Evolutionary conservation across 169 alveolate species (phyloP), one percentile per base, ranked within the genome.

Genomic region (Eimeria falciformis): DNA sequence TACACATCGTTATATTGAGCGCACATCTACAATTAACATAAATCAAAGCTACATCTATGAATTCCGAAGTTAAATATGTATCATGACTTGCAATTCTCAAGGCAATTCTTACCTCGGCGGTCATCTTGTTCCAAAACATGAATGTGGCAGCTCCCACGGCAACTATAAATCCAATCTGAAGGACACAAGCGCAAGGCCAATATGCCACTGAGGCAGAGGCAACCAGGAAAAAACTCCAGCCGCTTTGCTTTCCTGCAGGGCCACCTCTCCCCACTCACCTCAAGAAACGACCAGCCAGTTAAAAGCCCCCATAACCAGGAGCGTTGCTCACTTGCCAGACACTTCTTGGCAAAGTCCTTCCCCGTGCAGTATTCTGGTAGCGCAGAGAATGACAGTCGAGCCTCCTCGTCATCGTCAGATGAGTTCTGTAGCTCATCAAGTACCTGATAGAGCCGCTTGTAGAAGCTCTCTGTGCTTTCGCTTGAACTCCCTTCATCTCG

Each of bases 331-430:
- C 87, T 78, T 18, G 87, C 69, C 17, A 78, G 71, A 25, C 87
- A 78, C 71, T 37, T 23, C 69, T 33, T 78, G n/a, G 87, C 87
- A 18, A 78, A 78, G 14, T 78, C 69, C 50, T 78, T 65, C 9
- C 87, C 87, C 17, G 87, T n/a, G 69, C 87, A 78, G 47, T 78
- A 78, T 27, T 78, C 69, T 5, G 87, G 87, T 50, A 78, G 87
- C 47, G 40, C 71, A 21, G 87, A 78, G 27, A 78, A 78, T 7
- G 87, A 37, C 40, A 78, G 21, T 46, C 27, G 56, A 14, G 50
- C 66, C 9, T 7, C 23, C 0, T 78, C 87, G 9, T 78, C 87
- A 5, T 78, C 87, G 27, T 78, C 87, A 5, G 87, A 7, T 12
- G 87, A 2, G 53, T 17, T 78, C 47, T 78, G 66, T 25, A 78